Percentiles rank a stretch among this genome's conserved stretches.
Conservation (phyloP, 768 basidiomycete species). For the Tremella fuciformis region DNA sequence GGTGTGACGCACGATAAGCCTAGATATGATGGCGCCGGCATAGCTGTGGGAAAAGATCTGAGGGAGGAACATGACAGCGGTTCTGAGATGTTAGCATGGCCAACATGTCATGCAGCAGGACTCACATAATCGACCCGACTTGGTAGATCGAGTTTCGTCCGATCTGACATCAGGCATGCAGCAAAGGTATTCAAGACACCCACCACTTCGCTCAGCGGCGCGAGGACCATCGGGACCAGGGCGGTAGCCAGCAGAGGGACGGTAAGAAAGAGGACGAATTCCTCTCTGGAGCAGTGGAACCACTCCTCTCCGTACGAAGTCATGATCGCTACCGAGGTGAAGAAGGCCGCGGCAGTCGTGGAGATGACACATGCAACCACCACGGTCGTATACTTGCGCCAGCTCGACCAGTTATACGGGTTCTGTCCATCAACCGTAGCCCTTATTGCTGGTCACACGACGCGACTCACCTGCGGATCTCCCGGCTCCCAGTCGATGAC, state of each 20-base stretch:
- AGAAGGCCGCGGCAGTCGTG: conserved; percentile 20
- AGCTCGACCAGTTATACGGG: conserved; percentile 45
- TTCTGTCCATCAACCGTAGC: conserved; percentile 25
- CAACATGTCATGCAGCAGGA: conserved; percentile 3
- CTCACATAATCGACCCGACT: conserved; percentile 37
- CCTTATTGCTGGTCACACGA: too few relatives aligned
- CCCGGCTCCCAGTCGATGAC: too few relatives aligned
- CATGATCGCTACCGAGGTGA: conserved; percentile 15
- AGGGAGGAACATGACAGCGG: conserved; percentile 39
- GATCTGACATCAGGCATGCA: conserved; percentile 10
- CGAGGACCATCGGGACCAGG: conserved; percentile 43
- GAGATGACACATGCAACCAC: conserved; percentile 33
- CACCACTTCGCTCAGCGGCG: conserved; percentile 38
- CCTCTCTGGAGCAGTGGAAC: conserved; percentile 21
- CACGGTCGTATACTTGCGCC: conserved; percentile 35
- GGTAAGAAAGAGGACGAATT: conserved; percentile 21
- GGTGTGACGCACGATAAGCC: conserved; percentile 33
- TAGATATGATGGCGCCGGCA: conserved; percentile 27
- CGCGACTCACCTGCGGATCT: too few relatives aligned
- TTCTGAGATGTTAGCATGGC: conserved; percentile 16
- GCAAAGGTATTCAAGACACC: conserved; percentile 15
- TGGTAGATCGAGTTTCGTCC: conserved; percentile 47
- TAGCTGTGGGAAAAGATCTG: conserved; percentile 33
- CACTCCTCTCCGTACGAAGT: conserved; percentile 22
- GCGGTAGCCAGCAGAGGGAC: conserved; percentile 33